Percentiles rank a stretch among this genome's conserved stretches.
phyloP scores from a whole-genome alignment of 2,329 filamentous ascomycete species.

The Sporothrix mexicana region DNA sequence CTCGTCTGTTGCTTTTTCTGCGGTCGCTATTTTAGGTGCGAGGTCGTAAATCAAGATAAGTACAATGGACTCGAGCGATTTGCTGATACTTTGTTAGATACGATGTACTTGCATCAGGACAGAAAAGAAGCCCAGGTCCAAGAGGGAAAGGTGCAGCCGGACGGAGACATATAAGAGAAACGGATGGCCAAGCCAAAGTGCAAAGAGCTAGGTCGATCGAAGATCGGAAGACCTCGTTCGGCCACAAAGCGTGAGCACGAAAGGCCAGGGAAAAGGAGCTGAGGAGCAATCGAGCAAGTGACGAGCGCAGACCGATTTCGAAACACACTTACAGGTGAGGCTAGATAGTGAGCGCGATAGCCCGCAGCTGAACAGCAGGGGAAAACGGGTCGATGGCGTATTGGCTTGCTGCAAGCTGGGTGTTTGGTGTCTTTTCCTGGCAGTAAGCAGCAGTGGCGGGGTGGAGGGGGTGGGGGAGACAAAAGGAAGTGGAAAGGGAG shows the following conservation, averaged over 20 bases:
- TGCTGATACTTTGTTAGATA: too few species aligned
- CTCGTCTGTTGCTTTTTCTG: background rate
- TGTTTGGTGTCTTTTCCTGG: slow-evolving; percentile 16
- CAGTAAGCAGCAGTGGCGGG: slow-evolving; percentile 19
- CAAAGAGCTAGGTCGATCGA: slow-evolving; percentile 16
- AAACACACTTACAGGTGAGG: slow-evolving; percentile 19
- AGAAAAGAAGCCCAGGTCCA: slow-evolving; percentile 8
- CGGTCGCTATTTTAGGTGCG: background rate
- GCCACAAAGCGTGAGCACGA: background rate
- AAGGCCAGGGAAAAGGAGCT: background rate
- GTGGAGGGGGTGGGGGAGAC: slow-evolving; percentile 15
- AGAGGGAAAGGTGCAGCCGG: slow-evolving; percentile 18
- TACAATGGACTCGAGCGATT: background rate
- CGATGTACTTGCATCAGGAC: background rate
- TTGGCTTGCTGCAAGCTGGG: slow-evolving; percentile 24
- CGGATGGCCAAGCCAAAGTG: background rate
- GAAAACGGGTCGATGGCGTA: slow-evolving; percentile 24
- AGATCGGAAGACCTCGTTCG: background rate
- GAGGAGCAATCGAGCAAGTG: background rate
- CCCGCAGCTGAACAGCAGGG: slow-evolving; percentile 19
- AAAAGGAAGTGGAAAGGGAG: background rate
- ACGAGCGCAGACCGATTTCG: background rate
- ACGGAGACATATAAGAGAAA: background rate
- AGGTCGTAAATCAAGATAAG: slow-evolving; percentile 16
- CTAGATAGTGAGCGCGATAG: slow-evolving; percentile 6